phyloP scores from a whole-genome alignment of 768 basidiomycete genomes.

The Epithele typhae region DNA sequence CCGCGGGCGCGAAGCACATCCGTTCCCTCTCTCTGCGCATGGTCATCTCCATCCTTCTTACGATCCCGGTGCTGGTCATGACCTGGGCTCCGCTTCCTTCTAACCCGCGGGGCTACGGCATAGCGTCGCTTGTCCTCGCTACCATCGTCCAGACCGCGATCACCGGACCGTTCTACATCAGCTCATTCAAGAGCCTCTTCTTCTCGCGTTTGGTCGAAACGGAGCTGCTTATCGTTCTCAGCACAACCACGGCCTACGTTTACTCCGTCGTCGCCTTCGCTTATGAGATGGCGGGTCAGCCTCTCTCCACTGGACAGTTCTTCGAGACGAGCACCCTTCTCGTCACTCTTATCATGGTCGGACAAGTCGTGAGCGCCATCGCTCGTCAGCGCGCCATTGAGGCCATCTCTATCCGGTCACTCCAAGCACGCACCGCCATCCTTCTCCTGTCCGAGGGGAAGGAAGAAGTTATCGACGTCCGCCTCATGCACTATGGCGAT shows the following conservation, averaged over 20 bases:
- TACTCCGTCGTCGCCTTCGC: constrained; percentile 38
- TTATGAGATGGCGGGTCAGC: constrained; percentile 27
- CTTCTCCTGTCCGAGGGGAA: constrained; percentile 25
- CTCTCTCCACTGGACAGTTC: constrained; percentile 30
- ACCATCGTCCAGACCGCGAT: constrained; percentile 33
- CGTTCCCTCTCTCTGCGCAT: constrained; percentile 28
- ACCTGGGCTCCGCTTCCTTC: constrained; percentile 37
- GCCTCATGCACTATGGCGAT: constrained; percentile 35
- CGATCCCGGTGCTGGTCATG: constrained; percentile 38
- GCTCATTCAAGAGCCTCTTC: constrained; percentile 32
- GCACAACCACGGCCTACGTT: constrained; percentile 35
- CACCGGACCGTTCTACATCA: constrained; percentile 34
- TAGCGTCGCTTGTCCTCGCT: constrained; percentile 33
- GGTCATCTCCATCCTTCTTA: constrained; percentile 26
- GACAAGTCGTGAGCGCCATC: constrained; percentile 33
- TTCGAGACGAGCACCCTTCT: constrained; percentile 42
- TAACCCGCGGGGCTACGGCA: constrained; percentile 30
- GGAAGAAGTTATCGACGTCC: constrained; percentile 20
- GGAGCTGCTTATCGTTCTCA: constrained; percentile 34
- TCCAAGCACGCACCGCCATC: constrained; percentile 30
- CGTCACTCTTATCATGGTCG: constrained; percentile 38
- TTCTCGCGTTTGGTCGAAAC: constrained; percentile 35
- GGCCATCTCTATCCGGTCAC: constrained; percentile 28
- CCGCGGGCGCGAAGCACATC: constrained; percentile 30
- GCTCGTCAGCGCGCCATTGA: constrained; percentile 34